Percentiles rank a stretch among this genome's conserved stretches.
Evolutionary conservation across 495 filamentous ascomycete species (phyloP).

Genomic region (Talaromyces proteolyticus): DNA sequence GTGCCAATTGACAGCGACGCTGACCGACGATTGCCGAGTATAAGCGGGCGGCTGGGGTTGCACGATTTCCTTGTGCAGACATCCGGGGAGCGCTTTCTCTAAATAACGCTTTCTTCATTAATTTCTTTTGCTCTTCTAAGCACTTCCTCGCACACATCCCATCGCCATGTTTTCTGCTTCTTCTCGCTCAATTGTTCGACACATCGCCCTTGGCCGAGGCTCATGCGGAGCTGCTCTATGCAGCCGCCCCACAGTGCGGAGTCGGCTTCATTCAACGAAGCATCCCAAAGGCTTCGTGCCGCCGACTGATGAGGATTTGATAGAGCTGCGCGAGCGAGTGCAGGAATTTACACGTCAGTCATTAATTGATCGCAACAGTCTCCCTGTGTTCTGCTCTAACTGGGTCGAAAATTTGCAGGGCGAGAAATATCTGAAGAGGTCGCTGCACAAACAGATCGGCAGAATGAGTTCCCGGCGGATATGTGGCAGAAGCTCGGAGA

Average conservation of each 20-base stretch:
- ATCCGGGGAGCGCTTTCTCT: too few relatives aligned
- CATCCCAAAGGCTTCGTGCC: slow-evolving; percentile 80
- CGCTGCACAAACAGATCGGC: slow-evolving; percentile 71
- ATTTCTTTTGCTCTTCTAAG: neutral
- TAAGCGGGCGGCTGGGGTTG: slow-evolving; percentile 25
- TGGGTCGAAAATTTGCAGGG: slow-evolving; percentile 15
- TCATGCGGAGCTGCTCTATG: slow-evolving; percentile 19
- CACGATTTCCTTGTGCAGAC: too few relatives aligned
- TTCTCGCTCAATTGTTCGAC: slow-evolving; percentile 24
- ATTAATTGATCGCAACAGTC: neutral
- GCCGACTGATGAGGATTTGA: slow-evolving; percentile 67
- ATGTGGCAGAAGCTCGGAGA: slow-evolving; percentile 95
- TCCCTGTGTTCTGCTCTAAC: neutral
- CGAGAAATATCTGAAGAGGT: slow-evolving; percentile 72
- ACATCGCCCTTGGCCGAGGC: slow-evolving; percentile 14
- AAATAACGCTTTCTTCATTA: too few relatives aligned
- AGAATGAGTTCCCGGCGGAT: slow-evolving; percentile 80
- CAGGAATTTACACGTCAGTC: slow-evolving; percentile 76
- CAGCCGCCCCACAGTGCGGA: slow-evolving; percentile 24
- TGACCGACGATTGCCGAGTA: slow-evolving; percentile 32
- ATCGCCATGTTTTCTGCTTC: slow-evolving; percentile 24
- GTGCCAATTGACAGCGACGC: too few relatives aligned
- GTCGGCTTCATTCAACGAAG: slow-evolving; percentile 55
- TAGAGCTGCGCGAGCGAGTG: slow-evolving; percentile 82
- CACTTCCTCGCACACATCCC: neutral